These are phyloP conservation scores for Coniochaeta sp. DNA, from an alignment of 2,329 filamentous ascomycete genomes.

Conservation along the genomic window DNA sequence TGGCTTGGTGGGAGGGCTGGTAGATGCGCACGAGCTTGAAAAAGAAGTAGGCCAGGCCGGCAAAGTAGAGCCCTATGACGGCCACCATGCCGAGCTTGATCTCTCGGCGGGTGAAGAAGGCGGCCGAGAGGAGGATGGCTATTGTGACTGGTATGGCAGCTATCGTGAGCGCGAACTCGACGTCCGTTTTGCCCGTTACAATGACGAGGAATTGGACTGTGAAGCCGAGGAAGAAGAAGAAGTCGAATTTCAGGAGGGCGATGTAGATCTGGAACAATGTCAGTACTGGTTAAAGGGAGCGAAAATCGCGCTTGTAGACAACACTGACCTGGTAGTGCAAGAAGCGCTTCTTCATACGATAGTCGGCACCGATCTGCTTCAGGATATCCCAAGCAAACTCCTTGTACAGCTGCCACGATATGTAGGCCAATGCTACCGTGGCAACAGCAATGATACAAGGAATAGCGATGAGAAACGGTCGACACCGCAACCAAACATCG, in stretches of 20 bases:
- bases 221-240: conserved; percentile 99
- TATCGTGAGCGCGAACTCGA: conserved; percentile 80
- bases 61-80: conserved; percentile 81
- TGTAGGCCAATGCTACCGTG: conserved; percentile 64
- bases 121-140: conserved; percentile 75
- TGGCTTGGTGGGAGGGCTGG: conserved; percentile 45
- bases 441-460: conserved; percentile 74
- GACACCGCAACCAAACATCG: conserved; percentile 60
- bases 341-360: conserved; percentile 94
- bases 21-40: conserved; percentile 99
- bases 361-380: conserved; percentile 96
- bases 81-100: conserved; percentile 68
- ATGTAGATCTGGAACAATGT: conserved; percentile 72
- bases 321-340: conserved; percentile 82
- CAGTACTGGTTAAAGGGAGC: conserved; percentile 7
- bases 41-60: conserved; percentile 87
- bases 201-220: conserved; percentile 97
- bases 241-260: conserved; percentile 95
- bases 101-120: conserved; percentile 78
- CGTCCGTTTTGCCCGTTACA: conserved; percentile 59
- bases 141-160: conserved; percentile 90
- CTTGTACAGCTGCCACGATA: conserved; percentile 93
- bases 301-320: background rate
- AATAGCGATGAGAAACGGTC: conserved; percentile 75
- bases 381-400: conserved; percentile 99